Conservation (phyloP, 495 filamentous ascomycete genomes). For the Ramalina intermedia region DNA sequence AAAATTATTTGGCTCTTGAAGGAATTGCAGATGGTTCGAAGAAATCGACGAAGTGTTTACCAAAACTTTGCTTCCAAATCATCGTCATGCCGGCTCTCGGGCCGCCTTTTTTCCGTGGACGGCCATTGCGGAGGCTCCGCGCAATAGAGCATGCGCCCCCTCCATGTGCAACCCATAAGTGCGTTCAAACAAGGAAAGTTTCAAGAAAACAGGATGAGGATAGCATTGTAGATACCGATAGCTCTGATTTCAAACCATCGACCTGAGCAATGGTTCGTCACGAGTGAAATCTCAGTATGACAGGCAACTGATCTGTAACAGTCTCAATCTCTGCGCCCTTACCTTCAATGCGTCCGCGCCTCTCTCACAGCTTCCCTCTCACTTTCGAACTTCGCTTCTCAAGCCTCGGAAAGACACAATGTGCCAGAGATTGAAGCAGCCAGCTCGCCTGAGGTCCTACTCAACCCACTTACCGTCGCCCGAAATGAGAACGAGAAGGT, state of each 20-base stretch:
- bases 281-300: not conserved
- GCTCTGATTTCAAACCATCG: not conserved
- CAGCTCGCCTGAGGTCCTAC: constrained; percentile 83
- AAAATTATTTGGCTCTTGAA: not conserved
- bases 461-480: constrained; percentile 76
- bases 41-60: not conserved
- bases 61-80: no score
- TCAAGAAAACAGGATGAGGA: no score
- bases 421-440: constrained; percentile 92
- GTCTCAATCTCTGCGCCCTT: constrained; percentile 97
- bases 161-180: no score
- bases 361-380: constrained; percentile 88
- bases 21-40: not conserved
- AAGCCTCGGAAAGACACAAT: constrained; percentile 91
- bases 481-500: constrained; percentile 93
- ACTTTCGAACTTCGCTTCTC: constrained; percentile 93
- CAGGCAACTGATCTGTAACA: constrained; percentile 19
- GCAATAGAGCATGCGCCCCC: no score
- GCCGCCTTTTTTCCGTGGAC: no score
- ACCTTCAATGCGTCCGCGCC: constrained; percentile 90
- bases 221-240: no score
- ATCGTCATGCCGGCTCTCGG: no score
- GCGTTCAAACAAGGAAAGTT: no score
- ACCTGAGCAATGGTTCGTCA: not conserved
- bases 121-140: no score